Conservation (phyloP, 352 stramenopile species). For the Pythium aphanidermatum region DNA sequence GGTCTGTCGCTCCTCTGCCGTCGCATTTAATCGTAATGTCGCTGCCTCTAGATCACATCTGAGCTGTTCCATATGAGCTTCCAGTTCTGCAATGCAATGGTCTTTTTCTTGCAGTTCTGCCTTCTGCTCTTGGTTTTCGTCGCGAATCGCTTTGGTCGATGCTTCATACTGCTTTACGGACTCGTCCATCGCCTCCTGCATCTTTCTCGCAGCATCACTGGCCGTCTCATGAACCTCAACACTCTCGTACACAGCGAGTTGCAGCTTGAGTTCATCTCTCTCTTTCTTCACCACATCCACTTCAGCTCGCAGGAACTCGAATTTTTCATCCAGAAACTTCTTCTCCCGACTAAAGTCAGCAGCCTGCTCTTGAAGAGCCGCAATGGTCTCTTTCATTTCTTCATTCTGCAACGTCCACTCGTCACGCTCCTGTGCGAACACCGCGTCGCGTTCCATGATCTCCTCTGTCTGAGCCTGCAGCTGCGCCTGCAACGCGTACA, state of each 20-base stretch:
- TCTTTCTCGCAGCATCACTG: no score
- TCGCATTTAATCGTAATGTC: no score
- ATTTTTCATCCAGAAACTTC: constrained; percentile 29
- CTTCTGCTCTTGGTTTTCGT: no score
- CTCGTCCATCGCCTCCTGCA: no score
- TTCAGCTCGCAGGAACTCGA: constrained; percentile 25
- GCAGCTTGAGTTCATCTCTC: constrained; percentile 7
- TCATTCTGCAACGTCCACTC: constrained; percentile 28
- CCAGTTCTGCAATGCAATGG: no score
- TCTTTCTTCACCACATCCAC: constrained; percentile 26
- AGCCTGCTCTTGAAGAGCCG: constrained; percentile 13
- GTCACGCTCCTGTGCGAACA: constrained; percentile 19
- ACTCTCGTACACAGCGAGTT: background rate
- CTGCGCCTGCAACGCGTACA: constrained; percentile 21
- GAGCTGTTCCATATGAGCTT: no score
- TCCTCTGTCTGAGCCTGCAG: constrained; percentile 10
- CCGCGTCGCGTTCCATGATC: constrained; percentile 19
- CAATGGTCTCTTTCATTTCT: constrained; percentile 12
- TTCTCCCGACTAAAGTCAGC: constrained; percentile 26
- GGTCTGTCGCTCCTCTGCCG: no score
- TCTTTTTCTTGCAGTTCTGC: no score
- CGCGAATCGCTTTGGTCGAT: no score
- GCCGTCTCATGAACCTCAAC: no score
- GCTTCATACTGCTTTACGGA: no score
- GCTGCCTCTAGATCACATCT: no score